Conservation (phyloP, 1,284 basidiomycete genomes). For the Mycena citricolor region DNA sequence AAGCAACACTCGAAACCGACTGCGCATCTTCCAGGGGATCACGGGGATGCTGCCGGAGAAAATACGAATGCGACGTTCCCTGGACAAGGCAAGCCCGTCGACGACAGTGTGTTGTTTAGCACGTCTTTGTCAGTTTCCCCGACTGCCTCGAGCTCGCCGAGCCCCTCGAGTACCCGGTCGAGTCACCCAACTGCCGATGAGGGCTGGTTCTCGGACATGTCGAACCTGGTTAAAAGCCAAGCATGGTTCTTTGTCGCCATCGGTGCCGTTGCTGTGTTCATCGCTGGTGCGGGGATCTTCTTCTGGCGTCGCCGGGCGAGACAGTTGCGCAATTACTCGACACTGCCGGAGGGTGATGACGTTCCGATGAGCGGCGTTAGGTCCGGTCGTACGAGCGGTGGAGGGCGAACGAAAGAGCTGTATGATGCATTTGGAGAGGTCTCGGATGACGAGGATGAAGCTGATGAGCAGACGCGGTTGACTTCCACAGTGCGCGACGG, state of each 20-base stretch:
- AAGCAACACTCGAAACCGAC: conserved; percentile 85
- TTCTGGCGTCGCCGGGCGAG: conserved; percentile 65
- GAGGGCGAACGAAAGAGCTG: conserved; percentile 71
- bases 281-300: conserved; percentile 60
- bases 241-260: conserved; percentile 86
- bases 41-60: conserved; percentile 70
- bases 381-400: conserved; percentile 33
- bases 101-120: too few relatives aligned
- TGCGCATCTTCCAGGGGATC: conserved; percentile 82
- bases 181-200: conserved; percentile 68
- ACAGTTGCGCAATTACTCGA: conserved; percentile 59
- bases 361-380: conserved; percentile 69
- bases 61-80: conserved; percentile 63
- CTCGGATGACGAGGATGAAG: conserved; percentile 70
- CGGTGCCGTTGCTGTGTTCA: conserved; percentile 71
- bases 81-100: conserved; percentile 7
- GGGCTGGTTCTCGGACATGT: conserved; percentile 85
- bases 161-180: conserved; percentile 38
- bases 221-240: conserved; percentile 71
- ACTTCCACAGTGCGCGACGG: conserved; percentile 35
- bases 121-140: conserved; percentile 36
- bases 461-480: conserved; percentile 65
- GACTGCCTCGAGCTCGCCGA: conserved; percentile 29
- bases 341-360: conserved; percentile 68
- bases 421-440: conserved; percentile 92